Base-by-base conservation (phyloP, 306 rosid genomes). In the Pyrus pyrifolia region DNA sequence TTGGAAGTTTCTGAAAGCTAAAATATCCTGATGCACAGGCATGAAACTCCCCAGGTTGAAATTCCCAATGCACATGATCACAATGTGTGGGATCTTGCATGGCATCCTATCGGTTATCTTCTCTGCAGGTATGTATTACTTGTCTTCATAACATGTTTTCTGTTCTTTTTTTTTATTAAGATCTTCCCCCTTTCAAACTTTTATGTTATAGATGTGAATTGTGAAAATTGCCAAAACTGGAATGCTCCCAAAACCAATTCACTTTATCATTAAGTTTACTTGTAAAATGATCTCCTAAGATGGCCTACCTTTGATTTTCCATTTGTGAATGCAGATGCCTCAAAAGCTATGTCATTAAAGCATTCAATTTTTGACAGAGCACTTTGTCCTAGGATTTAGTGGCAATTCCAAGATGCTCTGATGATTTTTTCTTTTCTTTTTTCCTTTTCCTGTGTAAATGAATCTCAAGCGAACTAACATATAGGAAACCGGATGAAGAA, bases 91-190 rank as follows among this genome's bases (percentile, higher is more conserved):
- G 97, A 95, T 83, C 97, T 95, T 81, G 97, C 96, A 29, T 95
- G 99, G 99, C 99, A 95, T 85, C 99, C 99, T 76, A 90, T 89
- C 68, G 99, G 99, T 74, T 95, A 95, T 84, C 97, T 95, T 87
- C 97, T 95, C 68, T 90, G 97, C 97, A 95, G 99, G 99, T 92
- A 69, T 42, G 45, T 66, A 64, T 78, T 38, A 51, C 27, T 69
- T 57, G 12, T 76, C 8, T 59, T 19, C 52, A 5, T 75, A 8
- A 49, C 18, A 8, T 51, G 22, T 64, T 31, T 59, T 30, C 0
- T 3, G 12, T 75, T 9, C 21, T 5, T 62, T 62, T 6, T 35
- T 35, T 60, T 62, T 5, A 23, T 31, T 62, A 19, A 49, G 38
- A 44, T 13, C 46, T 21, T n/a, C 27, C 51, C 29, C 27, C 18